Conservation (phyloP, 768 basidiomycete genomes). For the Albatrellus ellisii region DNA sequence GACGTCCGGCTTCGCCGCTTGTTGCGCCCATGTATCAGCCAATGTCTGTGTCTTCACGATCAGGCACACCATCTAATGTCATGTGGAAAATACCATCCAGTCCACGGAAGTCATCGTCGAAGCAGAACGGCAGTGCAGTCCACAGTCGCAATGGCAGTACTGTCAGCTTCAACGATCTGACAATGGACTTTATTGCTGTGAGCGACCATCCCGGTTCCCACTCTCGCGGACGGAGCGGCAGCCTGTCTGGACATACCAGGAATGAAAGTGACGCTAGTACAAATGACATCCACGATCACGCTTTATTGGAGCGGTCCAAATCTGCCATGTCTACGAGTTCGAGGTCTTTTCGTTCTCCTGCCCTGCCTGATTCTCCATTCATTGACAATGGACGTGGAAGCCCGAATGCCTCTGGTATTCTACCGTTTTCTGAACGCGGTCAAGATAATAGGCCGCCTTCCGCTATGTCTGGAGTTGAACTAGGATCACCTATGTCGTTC, state of each 20-base stretch:
- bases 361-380: constrained; percentile 46
- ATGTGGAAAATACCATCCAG: constrained; percentile 42
- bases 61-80: constrained; percentile 60
- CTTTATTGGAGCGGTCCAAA: constrained; percentile 8
- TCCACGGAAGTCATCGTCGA: constrained; percentile 8
- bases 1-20: constrained; percentile 64
- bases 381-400: constrained; percentile 22
- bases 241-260: constrained; percentile 16
- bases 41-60: constrained; percentile 37
- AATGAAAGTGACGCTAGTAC: constrained; percentile 20
- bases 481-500: constrained; percentile 31
- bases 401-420: background rate
- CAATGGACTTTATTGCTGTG: constrained; percentile 14
- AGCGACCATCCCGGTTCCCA: constrained; percentile 14
- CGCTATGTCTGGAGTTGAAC: constrained; percentile 36
- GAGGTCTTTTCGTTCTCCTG: constrained; percentile 38
- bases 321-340: constrained; percentile 20
- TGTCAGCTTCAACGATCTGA: constrained; percentile 17
- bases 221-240: constrained; percentile 14
- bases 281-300: constrained; percentile 14
- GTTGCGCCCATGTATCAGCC: constrained; percentile 48
- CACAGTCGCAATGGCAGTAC: constrained; percentile 52
- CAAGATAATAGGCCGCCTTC: constrained; percentile 28
- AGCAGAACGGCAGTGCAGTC: constrained; percentile 18
- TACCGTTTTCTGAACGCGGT: background rate